Evolutionary conservation across 1,284 basidiomycete species (phyloP), one percentile per base, ranked within the genome.

Genomic region (Athelia sp.): DNA sequence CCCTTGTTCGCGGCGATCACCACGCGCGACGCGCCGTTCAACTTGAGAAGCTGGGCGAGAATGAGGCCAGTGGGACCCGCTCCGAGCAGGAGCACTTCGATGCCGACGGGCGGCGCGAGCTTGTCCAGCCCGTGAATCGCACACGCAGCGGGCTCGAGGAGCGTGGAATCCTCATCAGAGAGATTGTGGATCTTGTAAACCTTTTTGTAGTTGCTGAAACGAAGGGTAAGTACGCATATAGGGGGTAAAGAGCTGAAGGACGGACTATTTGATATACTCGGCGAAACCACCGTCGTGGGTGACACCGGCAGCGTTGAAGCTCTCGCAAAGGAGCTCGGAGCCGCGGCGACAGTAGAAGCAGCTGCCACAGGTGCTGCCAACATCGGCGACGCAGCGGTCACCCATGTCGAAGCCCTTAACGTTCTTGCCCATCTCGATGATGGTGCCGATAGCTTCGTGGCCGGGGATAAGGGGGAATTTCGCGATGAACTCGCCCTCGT

Each of bases 321-420:
- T 79, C 68, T 91, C 87, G 67, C 90, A 94, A 61, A 88, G 62
- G 58, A 88, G 66, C 50, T 78, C 71, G 68, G 84, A 66, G 4
- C 90, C 90, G 47, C 87, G 79, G 34, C 89, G 79, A 65, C 91
- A 93, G 68, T 82, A 92, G 72, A 90, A 90, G 67, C 91, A 93
- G 50, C 74, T 70, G 10, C 82, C 83, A 63, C 91, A 93, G 23
- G 73, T 75, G 10, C 78, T 65, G 44, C 76, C 74, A 4, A 78
- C 76, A 62, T 90, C 88, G 42, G 84, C 84, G 43, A 87, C 88
- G 57, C 81, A 79, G 44, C 87, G 78, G 59, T 91, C 87, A 26
- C 87, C 88, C 18, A 79, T 64, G 3, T 70, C 62, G 56, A 92
- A 87, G 15, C 75, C 81, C 43, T 71, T 75, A 47, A 90, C 87